Base-by-base conservation (phyloP, 2,329 filamentous ascomycete genomes). In the Aurifilum marmelostoma region DNA sequence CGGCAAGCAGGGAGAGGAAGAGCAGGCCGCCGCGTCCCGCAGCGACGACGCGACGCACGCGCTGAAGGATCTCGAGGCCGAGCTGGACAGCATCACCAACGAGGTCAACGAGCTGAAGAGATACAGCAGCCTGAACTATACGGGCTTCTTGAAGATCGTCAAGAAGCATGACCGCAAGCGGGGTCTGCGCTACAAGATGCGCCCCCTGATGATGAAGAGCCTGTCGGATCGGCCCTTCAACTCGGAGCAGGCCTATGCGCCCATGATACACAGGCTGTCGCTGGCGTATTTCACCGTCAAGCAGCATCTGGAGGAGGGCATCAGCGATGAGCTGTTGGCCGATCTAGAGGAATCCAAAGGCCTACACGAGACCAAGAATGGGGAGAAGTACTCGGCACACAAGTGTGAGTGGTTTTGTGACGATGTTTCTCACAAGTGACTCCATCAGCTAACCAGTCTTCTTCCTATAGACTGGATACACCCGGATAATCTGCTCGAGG, bases 121-220 rank as follows among this genome's bases (percentile, higher is more conserved):
- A 79, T 99, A 96, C 82, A 96, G 93, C 80, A 92, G 91, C 73
- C 91, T 97, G 83, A 99, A 99, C 83, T 99, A 97, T 80, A 97
- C 96, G 7, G 96, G 94, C 62, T 97, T 98, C 81, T 87, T 97
- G 77, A 99, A 99, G 85, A 97, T 97, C 62, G 94, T 94, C 68
- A 99, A 99, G 89, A 99, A 99, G 83, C 96, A 99, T 81, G 96
- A 99, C 81, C 92, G 96, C 73, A 97, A 95, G 82, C 88, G 95
- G 73, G 94, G 94, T 67, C 87, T 89, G 73, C 87, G 89, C 66
- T 98, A 98, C 83, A 93, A 91, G 78, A 92, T 98, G 74, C 89
- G 93, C 32, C 94, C n/a, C 96, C 90, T 98, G 83, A 90, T 98
- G 81, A 92, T 97, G 81, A 91, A 97, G 75, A 92, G 92, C 75